These are phyloP conservation scores for Leccinellum luteum DNA, from an alignment of 768 basidiomycete genomes.

Conservation along the genomic window DNA sequence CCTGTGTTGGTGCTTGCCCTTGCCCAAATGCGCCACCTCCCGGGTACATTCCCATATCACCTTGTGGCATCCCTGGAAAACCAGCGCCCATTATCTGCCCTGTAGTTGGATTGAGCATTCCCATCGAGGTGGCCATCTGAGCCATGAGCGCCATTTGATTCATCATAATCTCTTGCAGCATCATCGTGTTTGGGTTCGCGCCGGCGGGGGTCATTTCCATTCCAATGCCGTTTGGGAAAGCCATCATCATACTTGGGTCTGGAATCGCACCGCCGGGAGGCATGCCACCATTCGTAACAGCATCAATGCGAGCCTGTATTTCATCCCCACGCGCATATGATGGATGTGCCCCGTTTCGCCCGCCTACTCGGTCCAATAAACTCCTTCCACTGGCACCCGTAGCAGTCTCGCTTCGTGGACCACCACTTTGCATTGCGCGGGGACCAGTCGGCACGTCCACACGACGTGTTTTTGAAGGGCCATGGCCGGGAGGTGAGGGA, in stretches of 20 bases:
- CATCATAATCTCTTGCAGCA: constrained; percentile 89
- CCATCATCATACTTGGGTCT: constrained; percentile 44
- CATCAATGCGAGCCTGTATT: constrained; percentile 77
- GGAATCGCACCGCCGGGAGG: constrained; percentile 33
- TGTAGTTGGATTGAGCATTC: constrained; percentile 61
- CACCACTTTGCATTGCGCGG: constrained; percentile 62
- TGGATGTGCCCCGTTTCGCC: constrained; percentile 38
- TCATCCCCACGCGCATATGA: constrained; percentile 51
- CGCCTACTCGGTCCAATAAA: constrained; percentile 81
- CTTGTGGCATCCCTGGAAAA: constrained; percentile 58
- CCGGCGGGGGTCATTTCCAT: constrained; percentile 46
- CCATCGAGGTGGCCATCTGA: constrained; percentile 85
- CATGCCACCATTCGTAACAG: constrained; percentile 57
- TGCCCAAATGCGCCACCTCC: constrained; percentile 28
- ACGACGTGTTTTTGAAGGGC: constrained; percentile 69
- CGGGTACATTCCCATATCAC: constrained; percentile 47
- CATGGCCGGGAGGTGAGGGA: constrained; percentile 56
- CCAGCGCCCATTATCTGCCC: constrained; percentile 57
- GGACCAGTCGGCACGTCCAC: constrained; percentile 83
- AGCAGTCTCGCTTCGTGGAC: constrained; percentile 16
- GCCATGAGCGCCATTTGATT: constrained; percentile 92
- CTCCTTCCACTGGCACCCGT: constrained; percentile 46
- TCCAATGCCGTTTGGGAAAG: constrained; percentile 42
- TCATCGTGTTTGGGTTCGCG: constrained; percentile 60
- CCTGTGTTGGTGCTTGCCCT: constrained; percentile 14